Conservation (phyloP, 495 filamentous ascomycete genomes). For the Choiromyces venosus region DNA sequence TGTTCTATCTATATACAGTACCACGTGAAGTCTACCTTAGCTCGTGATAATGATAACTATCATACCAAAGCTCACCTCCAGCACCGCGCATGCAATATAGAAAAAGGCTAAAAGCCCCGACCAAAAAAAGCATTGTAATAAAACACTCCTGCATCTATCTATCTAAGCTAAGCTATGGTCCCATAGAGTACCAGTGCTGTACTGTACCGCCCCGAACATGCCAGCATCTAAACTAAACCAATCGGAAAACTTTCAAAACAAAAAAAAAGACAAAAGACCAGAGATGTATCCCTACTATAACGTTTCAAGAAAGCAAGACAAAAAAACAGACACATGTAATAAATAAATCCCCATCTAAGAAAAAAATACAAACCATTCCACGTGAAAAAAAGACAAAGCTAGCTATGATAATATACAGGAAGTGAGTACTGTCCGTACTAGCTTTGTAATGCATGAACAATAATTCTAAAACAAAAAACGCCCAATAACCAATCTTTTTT, state of each 20-base stretch:
- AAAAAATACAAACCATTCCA: background rate
- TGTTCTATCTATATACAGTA: too few relatives aligned
- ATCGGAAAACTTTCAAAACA: background rate
- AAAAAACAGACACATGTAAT: background rate
- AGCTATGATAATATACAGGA: background rate
- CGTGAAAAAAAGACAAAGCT: background rate
- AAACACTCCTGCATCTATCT: too few relatives aligned
- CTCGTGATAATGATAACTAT: too few relatives aligned
- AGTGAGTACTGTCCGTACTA: too few relatives aligned
- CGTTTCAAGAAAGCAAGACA: background rate
- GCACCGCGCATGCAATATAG: too few relatives aligned
- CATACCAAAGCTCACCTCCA: too few relatives aligned
- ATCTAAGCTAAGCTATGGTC: too few relatives aligned
- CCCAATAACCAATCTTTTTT: background rate
- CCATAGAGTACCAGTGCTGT: too few relatives aligned
- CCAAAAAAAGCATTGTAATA: too few relatives aligned
- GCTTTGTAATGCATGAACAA: background rate
- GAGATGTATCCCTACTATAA: background rate
- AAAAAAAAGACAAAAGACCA: background rate
- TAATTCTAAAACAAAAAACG: conserved; percentile 1
- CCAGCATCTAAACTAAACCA: background rate
- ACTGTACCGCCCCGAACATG: too few relatives aligned
- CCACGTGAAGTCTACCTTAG: too few relatives aligned
- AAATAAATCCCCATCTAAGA: background rate
- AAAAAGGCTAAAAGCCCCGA: too few relatives aligned